These are phyloP conservation scores for Ganoderma boninense DNA, from an alignment of 1,284 basidiomycete genomes.

Conservation along the genomic window DNA sequence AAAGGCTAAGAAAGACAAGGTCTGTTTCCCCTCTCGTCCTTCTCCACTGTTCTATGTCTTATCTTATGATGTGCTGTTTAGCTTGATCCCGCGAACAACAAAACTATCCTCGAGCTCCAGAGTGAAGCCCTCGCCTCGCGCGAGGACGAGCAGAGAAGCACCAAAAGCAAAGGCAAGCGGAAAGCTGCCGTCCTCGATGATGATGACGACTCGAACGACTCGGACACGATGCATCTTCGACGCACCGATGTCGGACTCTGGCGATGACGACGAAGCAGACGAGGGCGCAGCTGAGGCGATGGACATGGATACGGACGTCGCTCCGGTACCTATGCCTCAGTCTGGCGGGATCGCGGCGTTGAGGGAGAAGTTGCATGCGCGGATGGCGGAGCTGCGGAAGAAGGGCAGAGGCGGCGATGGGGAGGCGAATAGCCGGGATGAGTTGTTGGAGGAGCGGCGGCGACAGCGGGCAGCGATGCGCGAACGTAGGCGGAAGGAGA, in stretches of 20 bases:
- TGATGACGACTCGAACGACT: conserved; percentile 49
- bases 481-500: conserved; percentile 84
- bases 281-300: conserved; percentile 39
- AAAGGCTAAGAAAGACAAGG: conserved; percentile 64
- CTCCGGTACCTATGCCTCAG: conserved; percentile 72
- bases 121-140: conserved; percentile 53
- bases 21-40: background rate
- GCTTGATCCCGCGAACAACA: conserved; percentile 92
- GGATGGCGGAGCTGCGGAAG: conserved; percentile 74
- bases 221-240: conserved; percentile 48
- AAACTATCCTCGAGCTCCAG: conserved; percentile 82
- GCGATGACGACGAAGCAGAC: conserved; percentile 39
- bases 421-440: conserved; percentile 75
- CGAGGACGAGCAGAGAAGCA: conserved; percentile 37
- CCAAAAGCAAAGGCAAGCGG: conserved; percentile 55
- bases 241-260: conserved; percentile 38
- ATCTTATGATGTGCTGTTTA: background rate
- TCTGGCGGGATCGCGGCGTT: conserved; percentile 75
- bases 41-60: background rate
- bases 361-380: conserved; percentile 80
- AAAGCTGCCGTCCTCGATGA: conserved; percentile 50
- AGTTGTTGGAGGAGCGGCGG: conserved; percentile 82
- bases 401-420: conserved; percentile 48
- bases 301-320: conserved; percentile 28
- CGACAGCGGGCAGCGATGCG: conserved; percentile 81